Conservation (phyloP, 2,329 filamentous ascomycete species). For the Calonectria fujianensis region DNA sequence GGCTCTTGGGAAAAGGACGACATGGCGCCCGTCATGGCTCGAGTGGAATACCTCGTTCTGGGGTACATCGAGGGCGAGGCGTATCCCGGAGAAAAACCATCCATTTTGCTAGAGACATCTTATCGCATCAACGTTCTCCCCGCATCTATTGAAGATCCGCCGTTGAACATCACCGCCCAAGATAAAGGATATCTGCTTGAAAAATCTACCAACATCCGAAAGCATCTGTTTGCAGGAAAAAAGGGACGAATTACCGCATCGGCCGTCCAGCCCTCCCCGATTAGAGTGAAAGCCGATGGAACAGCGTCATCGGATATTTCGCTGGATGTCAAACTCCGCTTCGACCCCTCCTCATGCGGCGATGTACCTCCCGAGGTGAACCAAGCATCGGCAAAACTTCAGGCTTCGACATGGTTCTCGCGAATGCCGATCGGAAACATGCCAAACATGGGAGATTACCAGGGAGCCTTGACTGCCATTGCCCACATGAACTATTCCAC, state of each 20-base stretch:
- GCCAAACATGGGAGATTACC: constrained; percentile 44
- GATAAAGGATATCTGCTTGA: constrained; percentile 46
- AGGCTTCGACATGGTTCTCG: constrained; percentile 49
- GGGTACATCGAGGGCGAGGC: constrained; percentile 39
- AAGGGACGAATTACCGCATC: constrained; percentile 47
- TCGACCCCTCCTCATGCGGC: constrained; percentile 47
- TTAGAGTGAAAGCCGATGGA: constrained; percentile 46
- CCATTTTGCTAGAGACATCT: constrained; percentile 35
- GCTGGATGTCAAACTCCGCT: constrained; percentile 44
- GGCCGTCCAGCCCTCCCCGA: constrained; percentile 46
- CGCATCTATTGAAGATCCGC: constrained; percentile 49
- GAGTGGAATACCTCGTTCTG: constrained; percentile 26
- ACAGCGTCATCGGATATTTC: constrained; percentile 41
- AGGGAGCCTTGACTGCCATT: constrained; percentile 17
- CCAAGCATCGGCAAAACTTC: constrained; percentile 43
- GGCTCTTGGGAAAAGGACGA: constrained; percentile 52
- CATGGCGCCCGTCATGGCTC: constrained; percentile 46
- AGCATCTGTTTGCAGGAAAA: constrained; percentile 48
- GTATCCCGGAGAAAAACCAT: constrained; percentile 21
- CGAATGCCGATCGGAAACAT: constrained; percentile 45
- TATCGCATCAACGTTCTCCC: constrained; percentile 50
- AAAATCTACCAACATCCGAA: constrained; percentile 47
- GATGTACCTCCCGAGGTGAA: constrained; percentile 47
- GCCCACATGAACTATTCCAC: constrained; percentile 27
- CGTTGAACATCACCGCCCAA: constrained; percentile 45